Percentiles rank a stretch among this genome's conserved stretches.
Evolutionary conservation across 441 rosid species (phyloP).

Genomic region (Arabidopsis lyrata): DNA sequence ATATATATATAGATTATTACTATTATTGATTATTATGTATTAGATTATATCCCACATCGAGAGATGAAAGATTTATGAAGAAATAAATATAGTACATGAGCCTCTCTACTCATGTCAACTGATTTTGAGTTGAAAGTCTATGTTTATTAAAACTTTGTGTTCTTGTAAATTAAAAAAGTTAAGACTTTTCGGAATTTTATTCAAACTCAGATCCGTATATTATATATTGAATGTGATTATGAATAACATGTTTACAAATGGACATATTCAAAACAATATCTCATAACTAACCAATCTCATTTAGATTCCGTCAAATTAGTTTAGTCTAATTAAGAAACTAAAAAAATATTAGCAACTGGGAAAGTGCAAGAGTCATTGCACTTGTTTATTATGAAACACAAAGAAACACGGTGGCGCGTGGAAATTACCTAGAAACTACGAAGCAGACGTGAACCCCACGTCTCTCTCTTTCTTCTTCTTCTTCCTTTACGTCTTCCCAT

Average conservation of each 20-base stretch:
- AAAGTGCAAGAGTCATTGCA: constrained; percentile 29
- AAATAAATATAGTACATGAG: too few species aligned
- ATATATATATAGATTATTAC: too few species aligned
- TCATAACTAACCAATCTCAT: neutral
- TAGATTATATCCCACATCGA: too few species aligned
- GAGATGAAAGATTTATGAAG: too few species aligned
- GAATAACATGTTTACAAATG: neutral
- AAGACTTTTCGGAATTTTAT: too few species aligned
- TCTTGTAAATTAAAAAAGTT: too few species aligned
- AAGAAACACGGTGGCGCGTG: constrained; percentile 17
- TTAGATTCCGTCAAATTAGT: constrained; percentile 1
- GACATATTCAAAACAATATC: neutral
- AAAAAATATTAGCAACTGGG: constrained; percentile 30
- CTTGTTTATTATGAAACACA: constrained; percentile 24
- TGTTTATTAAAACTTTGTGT: too few species aligned
- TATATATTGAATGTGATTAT: neutral
- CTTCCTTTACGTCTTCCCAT: constrained; percentile 13
- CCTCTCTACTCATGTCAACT: too few species aligned
- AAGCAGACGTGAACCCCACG: constrained; percentile 42
- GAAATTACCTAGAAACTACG: constrained; percentile 21
- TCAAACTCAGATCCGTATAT: too few species aligned
- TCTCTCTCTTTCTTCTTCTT: constrained; percentile 14
- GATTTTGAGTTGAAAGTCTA: too few species aligned
- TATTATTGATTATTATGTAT: too few species aligned
- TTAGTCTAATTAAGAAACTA: neutral